phyloP scores from a whole-genome alignment of 371 early-diverging fungal species.

The Paraphysoderma sedebokerense region DNA sequence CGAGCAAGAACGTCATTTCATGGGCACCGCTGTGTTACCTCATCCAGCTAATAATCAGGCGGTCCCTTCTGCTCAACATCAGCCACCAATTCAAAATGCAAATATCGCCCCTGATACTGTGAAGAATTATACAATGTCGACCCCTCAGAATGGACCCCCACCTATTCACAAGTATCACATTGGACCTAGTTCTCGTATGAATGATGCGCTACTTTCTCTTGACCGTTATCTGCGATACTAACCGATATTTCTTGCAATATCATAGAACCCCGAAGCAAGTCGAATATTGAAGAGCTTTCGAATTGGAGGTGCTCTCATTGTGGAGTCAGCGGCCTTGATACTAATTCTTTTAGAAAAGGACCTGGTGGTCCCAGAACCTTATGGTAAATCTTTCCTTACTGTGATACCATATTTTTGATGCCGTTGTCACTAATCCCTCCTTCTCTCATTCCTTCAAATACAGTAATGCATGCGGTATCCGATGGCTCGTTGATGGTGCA shows the following conservation, averaged over 20 bases:
- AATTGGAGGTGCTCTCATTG: constrained; percentile 26
- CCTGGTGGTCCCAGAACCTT: constrained; percentile 19
- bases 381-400: constrained; percentile 8
- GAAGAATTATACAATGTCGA: too few species aligned
- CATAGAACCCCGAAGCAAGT: too few species aligned
- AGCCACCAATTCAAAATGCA: too few species aligned
- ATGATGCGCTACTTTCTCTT: neutral
- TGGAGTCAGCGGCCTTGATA: constrained; percentile 16
- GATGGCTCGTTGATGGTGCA: constrained; percentile 23
- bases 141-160: too few species aligned
- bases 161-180: neutral
- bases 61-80: too few species aligned
- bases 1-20: too few species aligned
- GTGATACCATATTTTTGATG: neutral
- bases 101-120: too few species aligned
- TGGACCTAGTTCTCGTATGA: neutral
- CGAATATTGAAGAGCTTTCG: constrained; percentile 6
- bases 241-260: constrained; percentile 2
- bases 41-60: too few species aligned
- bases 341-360: constrained; percentile 24
- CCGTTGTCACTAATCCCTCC: neutral
- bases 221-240: neutral
- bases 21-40: too few species aligned
- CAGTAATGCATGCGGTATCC: constrained; percentile 35
- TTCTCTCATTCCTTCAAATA: constrained; percentile 20